These are phyloP conservation scores for Komagataella pastoris DNA, from an alignment of 805 yeast species.

Conservation along the genomic window DNA sequence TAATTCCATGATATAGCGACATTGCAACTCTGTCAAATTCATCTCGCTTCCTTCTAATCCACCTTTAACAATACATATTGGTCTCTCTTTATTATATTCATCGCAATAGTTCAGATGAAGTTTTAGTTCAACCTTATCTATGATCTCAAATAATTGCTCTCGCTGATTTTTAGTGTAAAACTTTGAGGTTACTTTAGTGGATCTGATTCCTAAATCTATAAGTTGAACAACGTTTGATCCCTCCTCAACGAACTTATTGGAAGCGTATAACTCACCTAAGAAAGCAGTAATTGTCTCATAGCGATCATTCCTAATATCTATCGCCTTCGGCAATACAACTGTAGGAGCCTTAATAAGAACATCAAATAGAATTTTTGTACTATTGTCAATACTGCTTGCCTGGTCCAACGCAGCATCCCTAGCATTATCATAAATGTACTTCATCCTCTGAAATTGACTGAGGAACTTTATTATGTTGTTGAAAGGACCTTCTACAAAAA, in stretches of 20 bases:
- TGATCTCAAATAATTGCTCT: conserved; percentile 46
- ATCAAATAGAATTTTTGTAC: conserved; percentile 56
- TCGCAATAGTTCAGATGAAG: conserved; percentile 48
- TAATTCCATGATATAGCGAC: conserved; percentile 41
- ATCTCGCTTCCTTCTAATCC: conserved; percentile 49
- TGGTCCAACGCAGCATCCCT: conserved; percentile 81
- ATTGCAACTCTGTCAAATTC: conserved; percentile 61
- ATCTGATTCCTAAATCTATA: conserved; percentile 57
- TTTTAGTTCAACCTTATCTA: conserved; percentile 48
- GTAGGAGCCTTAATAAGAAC: conserved; percentile 71
- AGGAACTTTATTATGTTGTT: conserved; percentile 52
- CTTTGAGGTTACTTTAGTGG: conserved; percentile 53
- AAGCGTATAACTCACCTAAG: conserved; percentile 71
- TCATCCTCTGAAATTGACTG: conserved; percentile 72
- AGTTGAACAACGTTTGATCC: conserved; percentile 28
- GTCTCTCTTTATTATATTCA: conserved; percentile 19
- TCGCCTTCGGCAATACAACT: conserved; percentile 57
- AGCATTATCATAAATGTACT: conserved; percentile 78
- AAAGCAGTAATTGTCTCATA: conserved; percentile 58
- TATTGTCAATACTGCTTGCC: conserved; percentile 44
- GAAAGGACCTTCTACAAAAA: conserved; percentile 73
- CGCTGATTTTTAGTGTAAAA: conserved; percentile 32
- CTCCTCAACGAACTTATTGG: conserved; percentile 37
- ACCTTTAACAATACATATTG: conserved; percentile 42
- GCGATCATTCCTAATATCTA: conserved; percentile 23